Base-by-base conservation (phyloP, 305 asterid species). In the Fraxinus xanthoxyloides region DNA sequence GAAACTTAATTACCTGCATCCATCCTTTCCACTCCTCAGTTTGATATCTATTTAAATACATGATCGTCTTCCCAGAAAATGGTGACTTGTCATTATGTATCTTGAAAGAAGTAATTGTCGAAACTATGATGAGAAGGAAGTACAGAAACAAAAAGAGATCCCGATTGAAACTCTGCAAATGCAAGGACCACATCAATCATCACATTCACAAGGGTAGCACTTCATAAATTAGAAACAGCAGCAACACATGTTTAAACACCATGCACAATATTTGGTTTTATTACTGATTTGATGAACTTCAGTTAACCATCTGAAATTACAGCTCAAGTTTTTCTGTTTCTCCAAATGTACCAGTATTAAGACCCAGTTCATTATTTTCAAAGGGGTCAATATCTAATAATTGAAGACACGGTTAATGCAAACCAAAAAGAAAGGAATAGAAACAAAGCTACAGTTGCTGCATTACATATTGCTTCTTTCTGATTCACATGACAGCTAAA, bases 1-100 rank as follows among this genome's bases (percentile, higher is more conserved):
- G 79, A 77, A 78, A 48, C 46, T 43, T 56, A 76, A 74, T 83
- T 84, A 92, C 97, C 95, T 93, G 97, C 98, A 94, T 93, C 98
- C 97, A 92, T 21, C 98, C 97, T 89, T 89, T 93, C 98, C 98
- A 92, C 84, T 94, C 98, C 89, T 94, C 97, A 73, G 98, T 94
- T 87, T 94, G 98, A 88, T 94, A 97, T 82, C 98, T 89, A 88
- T 92, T 94, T 74, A 94, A 87, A 82, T 93, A 94, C 95, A 94
- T 90, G 79, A 89, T 92, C 76, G 94, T 72, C 89, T 90, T 94
- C 77, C 95, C 97, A 7, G 97, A 90, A 81, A 93, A 79, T 10
- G 95, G 92, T 19, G 96, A 94, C 86, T 91, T 92, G 86, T 94
- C 97, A 83, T 86, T 90, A 74, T 93, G 97, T 83, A 94, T 89